Base-by-base conservation (phyloP, 2,329 filamentous ascomycete genomes). In the Diaporthe nobilis region DNA sequence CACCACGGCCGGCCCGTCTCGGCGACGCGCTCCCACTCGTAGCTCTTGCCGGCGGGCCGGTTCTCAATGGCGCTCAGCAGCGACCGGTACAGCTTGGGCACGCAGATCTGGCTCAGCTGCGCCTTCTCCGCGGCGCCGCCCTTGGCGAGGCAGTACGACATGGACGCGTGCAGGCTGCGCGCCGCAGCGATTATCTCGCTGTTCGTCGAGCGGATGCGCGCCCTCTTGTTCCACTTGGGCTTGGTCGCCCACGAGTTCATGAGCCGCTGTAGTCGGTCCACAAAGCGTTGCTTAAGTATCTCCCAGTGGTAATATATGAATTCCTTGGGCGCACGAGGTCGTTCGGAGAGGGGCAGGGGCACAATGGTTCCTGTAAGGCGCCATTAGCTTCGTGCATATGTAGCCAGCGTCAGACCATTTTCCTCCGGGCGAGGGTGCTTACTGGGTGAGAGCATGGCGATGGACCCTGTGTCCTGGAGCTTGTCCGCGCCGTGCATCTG, bases 121-220 rank as follows among this genome's bases (percentile, higher is more conserved):
- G 80, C 78, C 78, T 85, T 84, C 84, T 93, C 90, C 7, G 22
- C 65, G 22, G 60, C 28, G 12, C 73, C 73, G 75, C 90, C 91
- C 2, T 84, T 83, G 9, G 93, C 92, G 68, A 93, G 88, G 6
- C 90, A 90, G 75, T 88, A 86, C 79, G 91, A 90, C 87, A 94
- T 90, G 78, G 89, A 84, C 71, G 85, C 84, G 82, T 94, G 92
- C 80, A 94, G 85, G 28, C 85, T 87, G 79, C 90, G 88, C 44
- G 92, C 92, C 1, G 87, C 87, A 2, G 90, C 87, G 12, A 86
- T 82, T 63, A 90, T 84, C 71, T 82, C 81, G 31, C 82, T 78
- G 20, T 85, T 85, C 37, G 83, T 79, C 37, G 88, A 71, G 47
- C 65, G 47, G 42, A 77, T 70, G 44, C 74, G 75, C 44, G 74